Evolutionary conservation across 306 rosid species (phyloP).

Genomic region (Quercus mongolica): DNA sequence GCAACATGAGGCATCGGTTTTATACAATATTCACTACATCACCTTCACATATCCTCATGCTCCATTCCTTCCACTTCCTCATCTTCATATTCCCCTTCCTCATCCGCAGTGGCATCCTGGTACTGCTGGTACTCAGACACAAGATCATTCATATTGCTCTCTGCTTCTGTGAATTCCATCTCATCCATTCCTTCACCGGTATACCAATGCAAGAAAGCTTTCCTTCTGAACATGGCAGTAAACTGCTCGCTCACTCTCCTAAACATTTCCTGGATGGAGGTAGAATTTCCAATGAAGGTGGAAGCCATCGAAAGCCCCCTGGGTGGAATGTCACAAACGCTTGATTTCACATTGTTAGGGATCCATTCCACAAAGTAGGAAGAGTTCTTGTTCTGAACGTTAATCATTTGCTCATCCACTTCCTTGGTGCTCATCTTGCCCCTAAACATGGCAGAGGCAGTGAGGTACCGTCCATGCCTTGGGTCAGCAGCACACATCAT

Average conservation of each 20-base stretch:
- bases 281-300: constrained; percentile 54
- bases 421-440: constrained; percentile 65
- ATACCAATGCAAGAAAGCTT: constrained; percentile 71
- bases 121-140: constrained; percentile 64
- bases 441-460: constrained; percentile 58
- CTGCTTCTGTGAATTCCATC: constrained; percentile 66
- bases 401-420: constrained; percentile 58
- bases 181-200: constrained; percentile 66
- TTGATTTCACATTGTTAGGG: constrained; percentile 57
- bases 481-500: constrained; percentile 70
- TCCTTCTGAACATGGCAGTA: constrained; percentile 61
- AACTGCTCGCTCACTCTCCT: constrained; percentile 61
- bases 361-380: constrained; percentile 67
- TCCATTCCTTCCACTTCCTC: constrained; percentile 42
- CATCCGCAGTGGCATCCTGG: constrained; percentile 65
- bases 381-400: constrained; percentile 55
- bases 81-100: constrained; percentile 44
- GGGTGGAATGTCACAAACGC: constrained; percentile 64
- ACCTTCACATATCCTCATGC: constrained; percentile 17
- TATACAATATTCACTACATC: constrained; percentile 3
- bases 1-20: constrained; percentile 4
- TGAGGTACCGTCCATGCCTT: constrained; percentile 53
- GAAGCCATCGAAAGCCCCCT: constrained; percentile 63
- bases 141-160: constrained; percentile 63
- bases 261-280: constrained; percentile 62